phyloP scores from a whole-genome alignment of 352 stramenopile species.

The Phytopythium vexans region DNA sequence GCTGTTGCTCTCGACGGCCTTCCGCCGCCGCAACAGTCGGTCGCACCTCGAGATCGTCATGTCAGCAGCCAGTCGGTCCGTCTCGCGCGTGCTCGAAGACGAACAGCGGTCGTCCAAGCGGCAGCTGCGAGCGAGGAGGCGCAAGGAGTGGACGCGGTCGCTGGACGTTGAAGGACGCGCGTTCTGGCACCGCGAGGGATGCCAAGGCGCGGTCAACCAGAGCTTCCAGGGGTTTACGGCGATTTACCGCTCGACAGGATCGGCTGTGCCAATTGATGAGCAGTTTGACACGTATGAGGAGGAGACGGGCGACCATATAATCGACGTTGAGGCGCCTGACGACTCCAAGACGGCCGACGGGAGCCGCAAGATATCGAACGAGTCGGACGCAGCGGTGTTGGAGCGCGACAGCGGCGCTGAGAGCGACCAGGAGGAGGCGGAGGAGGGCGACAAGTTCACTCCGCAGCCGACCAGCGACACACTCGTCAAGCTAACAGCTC shows the following conservation, averaged over 20 bases:
- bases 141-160: conserved; percentile 30
- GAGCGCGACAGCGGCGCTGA: too few species aligned
- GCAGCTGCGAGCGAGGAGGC: conserved; percentile 6
- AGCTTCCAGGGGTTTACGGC: not conserved
- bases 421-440: not conserved
- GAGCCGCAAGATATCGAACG: too few species aligned
- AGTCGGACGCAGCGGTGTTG: too few species aligned
- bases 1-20: conserved; percentile 4
- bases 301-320: not conserved
- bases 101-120: not conserved
- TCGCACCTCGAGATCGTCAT: not conserved
- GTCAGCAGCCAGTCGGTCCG: not conserved
- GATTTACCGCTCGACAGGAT: not conserved
- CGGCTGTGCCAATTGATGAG: not conserved
- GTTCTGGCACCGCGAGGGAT: conserved; percentile 18
- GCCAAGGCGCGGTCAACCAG: not conserved
- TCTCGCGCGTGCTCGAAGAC: not conserved
- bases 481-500: not conserved
- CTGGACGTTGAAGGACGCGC: conserved; percentile 17
- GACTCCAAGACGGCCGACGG: not conserved
- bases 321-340: not conserved
- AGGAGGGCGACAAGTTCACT: not conserved
- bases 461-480: not conserved
- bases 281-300: too few species aligned
- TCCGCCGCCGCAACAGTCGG: not conserved